Conservation (phyloP, 192 early-diverging fungal genomes). For the Geranomyces variabilis region DNA sequence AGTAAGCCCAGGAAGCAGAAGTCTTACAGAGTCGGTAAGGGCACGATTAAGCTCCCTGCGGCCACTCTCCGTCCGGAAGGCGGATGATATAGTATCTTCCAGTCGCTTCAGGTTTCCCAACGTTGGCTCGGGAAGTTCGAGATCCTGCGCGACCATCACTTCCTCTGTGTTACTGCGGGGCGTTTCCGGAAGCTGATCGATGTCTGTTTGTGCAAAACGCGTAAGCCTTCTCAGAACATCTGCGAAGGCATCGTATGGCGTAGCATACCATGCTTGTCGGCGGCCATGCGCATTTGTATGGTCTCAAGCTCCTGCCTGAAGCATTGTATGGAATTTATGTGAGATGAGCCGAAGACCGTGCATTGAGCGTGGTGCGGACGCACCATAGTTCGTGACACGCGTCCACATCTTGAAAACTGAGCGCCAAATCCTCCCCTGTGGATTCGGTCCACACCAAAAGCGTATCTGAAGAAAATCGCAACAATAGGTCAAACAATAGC, state of each 20-base stretch:
- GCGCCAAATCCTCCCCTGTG: conserved; percentile 77
- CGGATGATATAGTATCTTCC: conserved; percentile 63
- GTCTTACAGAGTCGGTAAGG: conserved; percentile 53
- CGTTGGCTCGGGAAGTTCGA: conserved; percentile 65
- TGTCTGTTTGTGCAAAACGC: conserved; percentile 20
- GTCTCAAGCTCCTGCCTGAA: conserved; percentile 39
- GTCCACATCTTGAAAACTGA: conserved; percentile 90
- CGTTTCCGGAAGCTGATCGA: conserved; percentile 49
- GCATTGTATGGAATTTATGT: conserved; percentile 50
- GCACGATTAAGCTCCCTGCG: conserved; percentile 67
- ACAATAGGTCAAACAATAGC: neutral
- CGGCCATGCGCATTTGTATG: conserved; percentile 47
- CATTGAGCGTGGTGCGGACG: conserved; percentile 27
- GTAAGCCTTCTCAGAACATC: neutral
- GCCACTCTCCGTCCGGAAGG: conserved; percentile 56
- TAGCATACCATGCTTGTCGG: conserved; percentile 40
- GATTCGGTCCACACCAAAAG: conserved; percentile 92
- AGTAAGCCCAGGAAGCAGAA: too few species aligned
- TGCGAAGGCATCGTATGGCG: neutral
- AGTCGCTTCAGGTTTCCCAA: conserved; percentile 73
- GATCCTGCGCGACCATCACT: conserved; percentile 12
- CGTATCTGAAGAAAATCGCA: conserved; percentile 63
- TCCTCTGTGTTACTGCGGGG: conserved; percentile 9
- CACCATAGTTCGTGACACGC: conserved; percentile 85
- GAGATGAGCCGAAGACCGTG: too few species aligned